A percentile compares a stretch with the other conserved stretches of the same genome.
These are phyloP conservation scores for Cryptococcus jaspeensis DNA, from an alignment of 1,284 basidiomycete species.

Conservation along the genomic window DNA sequence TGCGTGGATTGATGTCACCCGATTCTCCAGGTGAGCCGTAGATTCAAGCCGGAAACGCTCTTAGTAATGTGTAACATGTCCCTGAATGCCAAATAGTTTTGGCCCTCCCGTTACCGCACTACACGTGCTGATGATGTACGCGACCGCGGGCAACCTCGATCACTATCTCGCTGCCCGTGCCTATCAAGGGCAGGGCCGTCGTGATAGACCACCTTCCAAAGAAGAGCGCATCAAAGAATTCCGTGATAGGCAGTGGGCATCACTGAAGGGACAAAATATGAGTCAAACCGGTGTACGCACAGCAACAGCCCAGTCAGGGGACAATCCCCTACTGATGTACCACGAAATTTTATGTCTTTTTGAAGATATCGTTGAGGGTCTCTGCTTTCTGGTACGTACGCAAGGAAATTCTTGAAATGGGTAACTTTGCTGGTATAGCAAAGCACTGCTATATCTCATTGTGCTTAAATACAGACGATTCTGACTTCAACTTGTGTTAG, in stretches of 20 bases:
- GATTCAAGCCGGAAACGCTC: background rate
- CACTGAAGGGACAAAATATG: too few relatives aligned
- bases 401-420: too few relatives aligned
- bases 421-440: too few relatives aligned
- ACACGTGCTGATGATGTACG: slow-evolving; percentile 90
- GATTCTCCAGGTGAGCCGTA: slow-evolving; percentile 62
- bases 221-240: slow-evolving; percentile 63
- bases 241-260: slow-evolving; percentile 4
- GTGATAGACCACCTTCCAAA: slow-evolving; percentile 57
- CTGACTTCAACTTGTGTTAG: background rate
- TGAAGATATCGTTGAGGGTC: slow-evolving; percentile 70
- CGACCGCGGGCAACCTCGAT: slow-evolving; percentile 78
- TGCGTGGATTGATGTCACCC: slow-evolving; percentile 82
- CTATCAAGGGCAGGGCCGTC: background rate
- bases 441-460: too few relatives aligned
- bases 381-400: slow-evolving; percentile 73
- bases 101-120: slow-evolving; percentile 78
- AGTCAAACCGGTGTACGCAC: too few relatives aligned
- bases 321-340: slow-evolving; percentile 69
- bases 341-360: slow-evolving; percentile 77
- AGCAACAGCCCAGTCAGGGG: slow-evolving; percentile 5
- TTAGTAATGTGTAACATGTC: too few relatives aligned
- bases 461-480: too few relatives aligned
- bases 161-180: slow-evolving; percentile 74
- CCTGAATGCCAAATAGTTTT: slow-evolving; percentile 56